A percentile compares a stretch with the other conserved stretches of the same genome.
Conservation (phyloP, 331 rosid genomes). For the Erythrophleum ivorense region DNA sequence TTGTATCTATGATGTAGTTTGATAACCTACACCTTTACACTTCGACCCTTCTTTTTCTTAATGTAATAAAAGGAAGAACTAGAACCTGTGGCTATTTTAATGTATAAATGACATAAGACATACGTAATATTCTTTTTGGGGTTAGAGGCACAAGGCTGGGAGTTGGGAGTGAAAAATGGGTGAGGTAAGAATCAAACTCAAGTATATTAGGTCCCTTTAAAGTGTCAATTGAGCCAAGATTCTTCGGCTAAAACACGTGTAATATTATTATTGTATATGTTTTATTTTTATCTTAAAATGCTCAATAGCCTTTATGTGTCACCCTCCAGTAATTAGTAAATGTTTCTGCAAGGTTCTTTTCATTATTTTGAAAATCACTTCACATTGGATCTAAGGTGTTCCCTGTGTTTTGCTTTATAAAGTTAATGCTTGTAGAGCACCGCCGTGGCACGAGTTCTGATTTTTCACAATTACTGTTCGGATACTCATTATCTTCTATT, state of each 20-base stretch:
- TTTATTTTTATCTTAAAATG: slow-evolving; percentile 10
- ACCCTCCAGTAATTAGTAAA: slow-evolving; percentile 3
- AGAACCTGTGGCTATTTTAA: slow-evolving; percentile 15
- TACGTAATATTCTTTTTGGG: not conserved
- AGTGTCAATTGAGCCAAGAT: no score
- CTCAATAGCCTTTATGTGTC: slow-evolving; percentile 12
- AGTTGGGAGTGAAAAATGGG: not conserved
- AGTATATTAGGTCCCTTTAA: no score
- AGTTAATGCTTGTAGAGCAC: not conserved
- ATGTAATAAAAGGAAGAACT: slow-evolving; percentile 13
- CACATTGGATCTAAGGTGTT: not conserved
- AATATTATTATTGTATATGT: no score
- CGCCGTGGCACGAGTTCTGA: slow-evolving; percentile 4
- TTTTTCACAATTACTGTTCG: slow-evolving; percentile 4
- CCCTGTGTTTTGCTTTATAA: not conserved
- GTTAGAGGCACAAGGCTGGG: not conserved
- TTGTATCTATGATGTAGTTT: slow-evolving; percentile 10
- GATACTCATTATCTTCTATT: slow-evolving; percentile 31
- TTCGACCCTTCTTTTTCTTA: not conserved
- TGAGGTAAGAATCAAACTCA: no score
- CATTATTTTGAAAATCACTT: slow-evolving; percentile 14
- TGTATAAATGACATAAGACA: not conserved
- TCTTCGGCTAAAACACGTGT: no score
- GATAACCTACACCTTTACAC: not conserved
- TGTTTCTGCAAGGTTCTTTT: slow-evolving; percentile 22